phyloP scores from a whole-genome alignment of 2,329 filamentous ascomycete genomes.

The Macroventuria anomochaeta region DNA sequence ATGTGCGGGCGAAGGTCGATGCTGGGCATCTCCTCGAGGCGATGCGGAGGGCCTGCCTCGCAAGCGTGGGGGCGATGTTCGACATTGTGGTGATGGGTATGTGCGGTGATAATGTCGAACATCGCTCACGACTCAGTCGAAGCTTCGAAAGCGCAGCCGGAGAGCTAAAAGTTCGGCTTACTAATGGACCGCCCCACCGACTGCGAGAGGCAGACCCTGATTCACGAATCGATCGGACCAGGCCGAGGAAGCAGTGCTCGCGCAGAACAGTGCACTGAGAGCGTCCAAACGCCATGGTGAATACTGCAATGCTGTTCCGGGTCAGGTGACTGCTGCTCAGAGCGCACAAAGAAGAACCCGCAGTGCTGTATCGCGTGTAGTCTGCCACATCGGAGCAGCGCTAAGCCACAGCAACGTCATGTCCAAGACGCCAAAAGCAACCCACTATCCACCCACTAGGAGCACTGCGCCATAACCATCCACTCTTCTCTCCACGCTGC shows the following conservation, averaged over 20 bases:
- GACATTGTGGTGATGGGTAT: conserved; percentile 50
- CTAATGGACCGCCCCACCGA: too few relatives aligned
- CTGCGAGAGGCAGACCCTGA: background rate
- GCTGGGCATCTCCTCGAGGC: conserved; percentile 59
- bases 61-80: conserved; percentile 65
- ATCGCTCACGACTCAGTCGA: background rate
- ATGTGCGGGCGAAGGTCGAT: conserved; percentile 49
- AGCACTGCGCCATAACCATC: conserved; percentile 10
- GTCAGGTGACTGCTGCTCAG: background rate
- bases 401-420: conserved; percentile 13
- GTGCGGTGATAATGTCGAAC: background rate
- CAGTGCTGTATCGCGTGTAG: background rate
- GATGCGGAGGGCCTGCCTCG: conserved; percentile 75
- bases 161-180: background rate
- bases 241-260: background rate
- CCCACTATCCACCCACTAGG: conserved; percentile 2
- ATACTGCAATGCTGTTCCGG: background rate
- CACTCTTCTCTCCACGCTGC: conserved; percentile 14
- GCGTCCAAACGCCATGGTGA: background rate
- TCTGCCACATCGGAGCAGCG: too few relatives aligned
- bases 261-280: background rate
- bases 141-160: conserved; percentile 2
- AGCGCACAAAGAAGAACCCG: background rate
- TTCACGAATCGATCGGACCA: background rate
- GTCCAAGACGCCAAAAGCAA: conserved; percentile 6